Base-by-base conservation (phyloP, 2,329 filamentous ascomycete species). In the Diplodia mutila region DNA sequence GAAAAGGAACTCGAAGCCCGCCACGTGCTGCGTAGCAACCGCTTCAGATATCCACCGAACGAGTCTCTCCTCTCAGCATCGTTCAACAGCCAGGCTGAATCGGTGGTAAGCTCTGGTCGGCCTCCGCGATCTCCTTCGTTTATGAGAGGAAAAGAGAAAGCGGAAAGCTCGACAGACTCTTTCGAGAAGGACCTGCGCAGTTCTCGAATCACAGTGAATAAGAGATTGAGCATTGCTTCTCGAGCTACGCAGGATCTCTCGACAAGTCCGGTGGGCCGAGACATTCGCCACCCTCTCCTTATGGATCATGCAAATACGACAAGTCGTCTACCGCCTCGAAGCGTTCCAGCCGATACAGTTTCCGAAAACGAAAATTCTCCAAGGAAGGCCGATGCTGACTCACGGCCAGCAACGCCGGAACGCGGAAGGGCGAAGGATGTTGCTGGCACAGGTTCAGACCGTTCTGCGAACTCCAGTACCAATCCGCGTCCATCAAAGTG, bases 61-160 rank as follows among this genome's bases (percentile, higher is more conserved):
- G 67, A 65, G n/a, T 69, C 67, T 23, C 48, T 69, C 7, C 55
- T 67, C 74, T 77, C 78, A 0, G 72, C 72, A 27, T 79, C 78
- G 0, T 75, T 73, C 61, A 73, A 71, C n/a, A 78, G 74, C 59
- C 59, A 71, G 7, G 69, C 59, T 1, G 67, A 71, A 21, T 73
- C 74, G 1, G 61, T 73, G 29, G 71, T 70, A 6, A 75, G 72
- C 49, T 71, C 72, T 18, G 68, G 70, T n/a, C 72, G 74, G 25
- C 71, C 73, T 25, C 69, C 73, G 7, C 66, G 37, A 37, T 65
- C 66, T 2, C 66, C 66, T 4, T 37, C 49, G 2, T 55, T 64
- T 18, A n/a, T 64, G 23, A 59, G 32, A 52, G 55, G 54, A 3
- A 61, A 52, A 21, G 65, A 67, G 8, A 57, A 48, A 14, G 16